Conservation (phyloP, 306 rosid species). For the Castanospermum australe region DNA sequence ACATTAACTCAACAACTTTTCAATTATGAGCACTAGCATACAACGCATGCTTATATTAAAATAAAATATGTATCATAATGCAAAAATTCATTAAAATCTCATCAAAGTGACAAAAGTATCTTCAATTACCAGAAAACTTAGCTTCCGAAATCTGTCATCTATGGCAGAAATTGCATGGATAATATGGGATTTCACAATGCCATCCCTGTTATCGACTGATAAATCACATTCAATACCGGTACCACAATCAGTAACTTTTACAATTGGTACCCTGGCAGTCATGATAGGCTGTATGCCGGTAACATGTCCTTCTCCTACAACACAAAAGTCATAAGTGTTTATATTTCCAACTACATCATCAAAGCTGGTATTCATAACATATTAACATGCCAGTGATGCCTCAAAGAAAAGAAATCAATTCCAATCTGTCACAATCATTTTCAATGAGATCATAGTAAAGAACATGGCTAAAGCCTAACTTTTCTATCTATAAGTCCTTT, state of each 20-base stretch:
- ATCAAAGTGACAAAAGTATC: not conserved
- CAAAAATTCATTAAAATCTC: not conserved
- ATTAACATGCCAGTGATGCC: not conserved
- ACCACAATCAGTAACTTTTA: conserved; percentile 53
- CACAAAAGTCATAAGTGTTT: not conserved
- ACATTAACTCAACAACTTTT: not conserved
- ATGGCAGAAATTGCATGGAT: conserved; percentile 42
- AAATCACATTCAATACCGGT: conserved; percentile 59
- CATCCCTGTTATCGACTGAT: conserved; percentile 50
- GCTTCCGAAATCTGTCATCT: conserved; percentile 52
- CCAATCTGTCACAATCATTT: conserved; percentile 2
- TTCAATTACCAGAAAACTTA: conserved; percentile 44
- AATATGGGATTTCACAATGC: conserved; percentile 44
- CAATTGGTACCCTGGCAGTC: conserved; percentile 46
- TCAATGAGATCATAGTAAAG: conserved; percentile 20
- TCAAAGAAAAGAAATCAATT: conserved; percentile 14
- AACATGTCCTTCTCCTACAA: conserved; percentile 44
- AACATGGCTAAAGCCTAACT: not conserved
- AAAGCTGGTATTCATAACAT: conserved; percentile 4
- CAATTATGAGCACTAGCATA: not conserved
- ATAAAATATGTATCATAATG: conserved; percentile 8
- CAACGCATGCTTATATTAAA: not conserved
- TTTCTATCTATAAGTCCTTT: conserved; percentile 3
- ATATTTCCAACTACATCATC: conserved; percentile 22
- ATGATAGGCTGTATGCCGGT: conserved; percentile 31